phyloP scores from a whole-genome alignment of 768 basidiomycete genomes.

The Lanmaoa pseudosensibilis region DNA sequence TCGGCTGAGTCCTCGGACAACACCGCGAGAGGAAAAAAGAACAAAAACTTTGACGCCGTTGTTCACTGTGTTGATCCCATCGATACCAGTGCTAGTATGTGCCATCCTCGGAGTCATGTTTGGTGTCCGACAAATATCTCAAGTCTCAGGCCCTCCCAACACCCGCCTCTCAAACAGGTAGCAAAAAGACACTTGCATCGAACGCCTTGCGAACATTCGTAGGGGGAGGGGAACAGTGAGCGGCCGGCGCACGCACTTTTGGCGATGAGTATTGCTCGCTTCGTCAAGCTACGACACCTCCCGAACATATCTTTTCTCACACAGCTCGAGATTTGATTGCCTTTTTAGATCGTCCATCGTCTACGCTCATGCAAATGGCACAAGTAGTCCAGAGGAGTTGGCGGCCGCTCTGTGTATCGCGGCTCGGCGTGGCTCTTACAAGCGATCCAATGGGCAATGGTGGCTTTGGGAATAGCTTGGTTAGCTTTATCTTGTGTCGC shows the following conservation, averaged over 20 bases:
- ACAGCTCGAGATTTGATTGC: neutral
- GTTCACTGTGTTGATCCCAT: slow-evolving; percentile 1
- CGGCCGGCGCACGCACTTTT: neutral
- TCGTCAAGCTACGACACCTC: neutral
- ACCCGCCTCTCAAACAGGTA: neutral
- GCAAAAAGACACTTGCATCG: neutral
- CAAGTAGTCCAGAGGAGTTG: neutral
- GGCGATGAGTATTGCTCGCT: neutral
- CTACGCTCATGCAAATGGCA: neutral
- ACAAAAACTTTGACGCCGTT: neutral
- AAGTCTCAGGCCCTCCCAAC: neutral
- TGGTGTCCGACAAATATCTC: neutral
- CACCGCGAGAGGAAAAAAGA: neutral
- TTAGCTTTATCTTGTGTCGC: neutral
- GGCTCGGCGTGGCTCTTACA: neutral
- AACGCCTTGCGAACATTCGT: neutral
- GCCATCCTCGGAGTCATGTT: neutral
- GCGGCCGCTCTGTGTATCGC: neutral
- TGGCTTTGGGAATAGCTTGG: neutral
- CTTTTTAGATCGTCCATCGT: neutral
- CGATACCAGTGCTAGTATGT: neutral
- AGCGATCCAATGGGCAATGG: neutral
- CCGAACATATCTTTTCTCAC: neutral
- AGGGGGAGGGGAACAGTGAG: neutral
- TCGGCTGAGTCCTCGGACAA: neutral